Percentiles rank a stretch among this genome's conserved stretches.
Evolutionary conservation across 257 asterid genomes (phyloP).

Genomic region (Solanum ossicruentum): DNA sequence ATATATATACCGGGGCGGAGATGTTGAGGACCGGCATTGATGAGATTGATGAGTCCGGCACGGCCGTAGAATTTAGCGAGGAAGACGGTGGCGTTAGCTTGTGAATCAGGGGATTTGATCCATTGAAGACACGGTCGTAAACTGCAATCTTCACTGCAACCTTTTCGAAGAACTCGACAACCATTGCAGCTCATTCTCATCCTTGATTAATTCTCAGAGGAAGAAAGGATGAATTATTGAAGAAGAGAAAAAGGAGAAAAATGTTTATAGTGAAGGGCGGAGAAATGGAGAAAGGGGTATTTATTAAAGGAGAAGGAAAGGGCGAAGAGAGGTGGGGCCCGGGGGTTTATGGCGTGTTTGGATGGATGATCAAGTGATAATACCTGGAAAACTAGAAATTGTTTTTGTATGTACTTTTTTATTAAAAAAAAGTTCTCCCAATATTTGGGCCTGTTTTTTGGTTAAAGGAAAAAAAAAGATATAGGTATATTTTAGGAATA

Average conservation of each 20-base stretch:
- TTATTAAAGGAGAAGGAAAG: background rate
- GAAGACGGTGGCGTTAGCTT: slow-evolving; percentile 74
- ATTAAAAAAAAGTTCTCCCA: background rate
- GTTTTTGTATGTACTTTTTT: background rate
- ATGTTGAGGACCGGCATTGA: slow-evolving; percentile 44
- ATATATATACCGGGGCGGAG: slow-evolving; percentile 46
- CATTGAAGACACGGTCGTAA: slow-evolving; percentile 57
- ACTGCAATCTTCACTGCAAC: slow-evolving; percentile 49
- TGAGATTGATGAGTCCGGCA: slow-evolving; percentile 72
- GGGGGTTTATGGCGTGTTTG: slow-evolving; percentile 2
- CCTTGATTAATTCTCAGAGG: background rate
- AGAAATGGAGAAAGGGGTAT: slow-evolving; percentile 2
- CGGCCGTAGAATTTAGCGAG: slow-evolving; percentile 86
- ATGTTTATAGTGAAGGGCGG: background rate
- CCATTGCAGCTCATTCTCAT: slow-evolving; percentile 80
- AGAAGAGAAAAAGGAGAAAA: background rate
- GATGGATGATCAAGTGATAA: background rate
- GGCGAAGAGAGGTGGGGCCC: background rate
- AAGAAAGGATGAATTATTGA: background rate
- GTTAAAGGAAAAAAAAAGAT: background rate
- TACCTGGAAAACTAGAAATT: background rate
- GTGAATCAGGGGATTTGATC: slow-evolving; percentile 59
- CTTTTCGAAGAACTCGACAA: slow-evolving; percentile 77
- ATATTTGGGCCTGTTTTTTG: background rate
- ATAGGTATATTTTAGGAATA: too few relatives aligned